phyloP scores from a whole-genome alignment of 1,139 yeast species.

The Kurtzmaniella natalensis region DNA sequence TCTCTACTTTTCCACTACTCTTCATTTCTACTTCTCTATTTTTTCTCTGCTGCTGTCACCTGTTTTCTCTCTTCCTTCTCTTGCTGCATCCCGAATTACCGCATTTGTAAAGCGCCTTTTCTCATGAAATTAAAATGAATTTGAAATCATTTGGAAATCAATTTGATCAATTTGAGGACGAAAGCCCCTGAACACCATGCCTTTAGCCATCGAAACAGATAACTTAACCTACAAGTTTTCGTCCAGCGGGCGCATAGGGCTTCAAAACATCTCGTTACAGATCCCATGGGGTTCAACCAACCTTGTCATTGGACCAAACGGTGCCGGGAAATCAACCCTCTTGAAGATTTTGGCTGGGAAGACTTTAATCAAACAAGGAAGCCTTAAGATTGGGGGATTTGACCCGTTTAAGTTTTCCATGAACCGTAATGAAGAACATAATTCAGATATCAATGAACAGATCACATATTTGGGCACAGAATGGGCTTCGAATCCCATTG shows the following conservation, averaged over 20 bases:
- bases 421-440: constrained; percentile 30
- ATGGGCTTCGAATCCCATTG: constrained; percentile 92
- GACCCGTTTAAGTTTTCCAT: constrained; percentile 82
- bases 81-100: no score
- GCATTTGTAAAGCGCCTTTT: no score
- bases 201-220: constrained; percentile 57
- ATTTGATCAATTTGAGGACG: no score
- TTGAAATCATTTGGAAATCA: no score
- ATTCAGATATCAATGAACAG: constrained; percentile 41
- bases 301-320: constrained; percentile 86
- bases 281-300: constrained; percentile 74
- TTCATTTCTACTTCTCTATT: no score
- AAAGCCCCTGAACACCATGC: no score
- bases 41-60: no score
- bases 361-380: constrained; percentile 73
- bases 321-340: constrained; percentile 94
- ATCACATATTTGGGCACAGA: constrained; percentile 90
- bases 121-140: no score
- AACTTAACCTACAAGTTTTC: constrained; percentile 70
- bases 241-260: constrained; percentile 57
- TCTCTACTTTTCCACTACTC: no score
- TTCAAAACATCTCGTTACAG: constrained; percentile 55
- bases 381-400: constrained; percentile 64
- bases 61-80: no score
- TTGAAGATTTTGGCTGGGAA: constrained; percentile 86